Evolutionary conservation across 345 rosid species (phyloP), one percentile per base, ranked within the genome.

Genomic region (Eucalyptus polyanthemos): DNA sequence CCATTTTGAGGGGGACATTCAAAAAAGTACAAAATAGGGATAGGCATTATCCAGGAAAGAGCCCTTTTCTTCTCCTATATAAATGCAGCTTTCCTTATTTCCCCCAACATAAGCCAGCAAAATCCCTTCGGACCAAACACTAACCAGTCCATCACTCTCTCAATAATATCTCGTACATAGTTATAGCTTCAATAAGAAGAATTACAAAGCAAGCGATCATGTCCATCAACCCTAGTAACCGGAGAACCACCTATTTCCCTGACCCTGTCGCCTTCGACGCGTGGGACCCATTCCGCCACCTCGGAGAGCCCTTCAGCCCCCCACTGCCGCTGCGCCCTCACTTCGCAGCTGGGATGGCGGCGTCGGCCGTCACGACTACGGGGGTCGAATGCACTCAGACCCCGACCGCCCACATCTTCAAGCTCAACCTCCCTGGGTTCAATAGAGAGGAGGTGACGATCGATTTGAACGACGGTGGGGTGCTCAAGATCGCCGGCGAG

Each of bases 351-450:
- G 65, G 76, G 85, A 88, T 12, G 34, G n/a, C 45, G 25, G 45
- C 83, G 42, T 19, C 47, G 10, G 85, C 89, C 12, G 16, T 88
- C 62, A 60, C n/a, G 34, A 76, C 31, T 13, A 25, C 86, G 14
- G 88, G 22, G 89, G 65, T 91, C 25, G 91, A 93, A 27, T 89
- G 91, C 93, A 90, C 89, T 67, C 93, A 94, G 87, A 93, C 93
- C 40, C 88, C 91, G 17, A 91, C 92, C 1, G 91, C 91, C n/a
- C 92, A 91, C 25, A 80, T 91, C 17, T 45, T 90, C 69, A 91
- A 76, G 88, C 89, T 87, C 6, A 89, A 92, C 8, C 91, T 93
- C 24, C 92, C 91, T 1, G 94, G 93, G 50, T 29, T 92, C 65
- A 86, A 44, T 56, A 92, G 44, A 88, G 88, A 93, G 15, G 93